Evolutionary conservation across 163 green algal genomes (phyloP).

Genomic region (Coccomyxa subellipsoidea): DNA sequence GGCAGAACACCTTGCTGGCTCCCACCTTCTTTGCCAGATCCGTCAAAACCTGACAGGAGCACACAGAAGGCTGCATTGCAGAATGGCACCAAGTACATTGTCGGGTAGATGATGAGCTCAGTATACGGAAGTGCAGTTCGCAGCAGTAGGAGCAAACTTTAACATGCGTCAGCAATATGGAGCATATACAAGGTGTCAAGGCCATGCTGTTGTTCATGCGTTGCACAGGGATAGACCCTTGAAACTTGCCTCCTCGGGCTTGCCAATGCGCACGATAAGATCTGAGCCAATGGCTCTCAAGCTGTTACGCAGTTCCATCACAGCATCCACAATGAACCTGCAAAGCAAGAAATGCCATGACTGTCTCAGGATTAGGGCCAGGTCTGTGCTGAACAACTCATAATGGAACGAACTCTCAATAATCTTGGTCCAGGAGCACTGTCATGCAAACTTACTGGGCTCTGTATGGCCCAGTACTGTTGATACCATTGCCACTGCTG

Average conservation of each 20-base stretch:
- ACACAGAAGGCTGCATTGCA: too few species aligned
- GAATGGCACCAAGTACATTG: too few species aligned
- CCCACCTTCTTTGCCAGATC: slow-evolving; percentile 2
- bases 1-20: not conserved
- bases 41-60: not conserved
- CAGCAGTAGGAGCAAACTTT: not conserved
- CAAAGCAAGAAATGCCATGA: not conserved
- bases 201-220: not conserved
- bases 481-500: not conserved
- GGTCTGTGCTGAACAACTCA: too few species aligned
- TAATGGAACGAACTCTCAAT: too few species aligned
- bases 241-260: slow-evolving; percentile 1
- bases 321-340: not conserved
- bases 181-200: not conserved
- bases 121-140: not conserved
- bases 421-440: not conserved
- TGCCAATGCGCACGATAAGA: not conserved
- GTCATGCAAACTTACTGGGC: not conserved
- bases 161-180: not conserved
- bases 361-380: too few species aligned
- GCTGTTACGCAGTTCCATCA: not conserved
- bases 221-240: not conserved
- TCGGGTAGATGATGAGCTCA: too few species aligned
- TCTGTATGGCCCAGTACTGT: not conserved
- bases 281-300: not conserved